Percentiles rank a stretch among this genome's conserved stretches.
phyloP scores from a whole-genome alignment of 306 rosid genomes.

The Cicer pinnatifidum region DNA sequence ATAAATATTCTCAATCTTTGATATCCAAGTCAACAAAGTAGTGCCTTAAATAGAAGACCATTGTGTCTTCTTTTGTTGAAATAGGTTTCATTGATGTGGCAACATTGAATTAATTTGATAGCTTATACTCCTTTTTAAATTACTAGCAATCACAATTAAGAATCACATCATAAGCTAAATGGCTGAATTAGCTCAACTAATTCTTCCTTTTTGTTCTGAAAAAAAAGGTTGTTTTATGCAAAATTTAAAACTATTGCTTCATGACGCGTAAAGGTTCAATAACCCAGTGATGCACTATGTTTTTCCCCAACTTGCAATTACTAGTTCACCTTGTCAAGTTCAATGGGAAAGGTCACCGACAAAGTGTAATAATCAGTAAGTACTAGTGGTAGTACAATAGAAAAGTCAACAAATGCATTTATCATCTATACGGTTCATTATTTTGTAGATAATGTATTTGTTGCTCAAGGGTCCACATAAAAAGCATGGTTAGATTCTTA shows the following conservation, averaged over 20 bases:
- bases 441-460: constrained; percentile 19
- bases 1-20: constrained; percentile 31
- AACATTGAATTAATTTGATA: constrained; percentile 28
- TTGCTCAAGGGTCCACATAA: constrained; percentile 26
- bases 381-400: constrained; percentile 21
- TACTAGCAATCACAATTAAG: constrained; percentile 25
- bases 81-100: constrained; percentile 31
- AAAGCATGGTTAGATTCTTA: constrained; percentile 12
- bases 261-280: constrained; percentile 13
- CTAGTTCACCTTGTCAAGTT: constrained; percentile 30
- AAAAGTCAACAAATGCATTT: constrained; percentile 47
- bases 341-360: constrained; percentile 35
- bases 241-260: constrained; percentile 15
- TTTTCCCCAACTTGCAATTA: constrained; percentile 26
- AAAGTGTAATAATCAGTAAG: background rate
- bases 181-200: constrained; percentile 48
- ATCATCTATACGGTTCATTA: constrained; percentile 33
- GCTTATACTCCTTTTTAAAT: constrained; percentile 25
- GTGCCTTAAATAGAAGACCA: constrained; percentile 29
- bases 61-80: constrained; percentile 37
- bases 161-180: constrained; percentile 42
- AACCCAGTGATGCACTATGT: constrained; percentile 37
- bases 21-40: constrained; percentile 45
- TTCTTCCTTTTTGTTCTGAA: constrained; percentile 18
- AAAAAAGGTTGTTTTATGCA: background rate